Evolutionary conservation across 805 yeast genomes (phyloP), one percentile per base, ranked within the genome.

Genomic region (Tetrapisispora iriomotensis): DNA sequence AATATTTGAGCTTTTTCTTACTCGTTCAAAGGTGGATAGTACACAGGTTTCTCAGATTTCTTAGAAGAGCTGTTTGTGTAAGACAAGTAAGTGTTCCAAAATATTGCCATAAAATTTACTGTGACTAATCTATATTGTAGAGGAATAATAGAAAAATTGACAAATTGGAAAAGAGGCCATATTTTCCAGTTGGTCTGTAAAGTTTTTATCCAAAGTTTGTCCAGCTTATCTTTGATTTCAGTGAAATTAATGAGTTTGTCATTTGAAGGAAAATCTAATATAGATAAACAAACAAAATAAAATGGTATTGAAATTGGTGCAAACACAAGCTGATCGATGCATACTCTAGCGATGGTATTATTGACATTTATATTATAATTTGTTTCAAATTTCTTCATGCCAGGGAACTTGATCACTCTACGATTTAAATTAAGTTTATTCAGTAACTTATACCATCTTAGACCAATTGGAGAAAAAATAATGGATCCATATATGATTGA

Each of bases 121-220:
- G 77, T 66, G 34, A 83, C 51, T 34, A 88, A 59, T 28, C 94
- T 71, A 49, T 72, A 74, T 32, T 77, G 77, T 7, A 77, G 72
- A 0, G 96, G 96, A 2, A 86, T 72, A 7, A 83, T 51, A 34
- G 77, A 70, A 53, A 90, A 85, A 61, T 90, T 92, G 45, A 79
- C 46, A 39, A 77, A 52, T 61, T 92, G 97, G 45, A 92, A 82
- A 0, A 75, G 60, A 0, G 97, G 97, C 98, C 97, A 92, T 10
- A 90, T 81, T 37, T 68, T 54, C 88, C 94, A 86, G 58, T 87
- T 88, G 14, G 82, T 69, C 25, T 66, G 56, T 30, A 88, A 60
- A 0, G 95, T 87, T 4, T 71, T 68, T 78, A 77, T 63, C 74
- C 76, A 76, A 43, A 78, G 75, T 13, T 66, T 61, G 2, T 60